Percentiles rank a stretch among this genome's conserved stretches.
These are phyloP conservation scores for Drosera capensis DNA, from an alignment of 148 eudicot genomes.

Conservation along the genomic window DNA sequence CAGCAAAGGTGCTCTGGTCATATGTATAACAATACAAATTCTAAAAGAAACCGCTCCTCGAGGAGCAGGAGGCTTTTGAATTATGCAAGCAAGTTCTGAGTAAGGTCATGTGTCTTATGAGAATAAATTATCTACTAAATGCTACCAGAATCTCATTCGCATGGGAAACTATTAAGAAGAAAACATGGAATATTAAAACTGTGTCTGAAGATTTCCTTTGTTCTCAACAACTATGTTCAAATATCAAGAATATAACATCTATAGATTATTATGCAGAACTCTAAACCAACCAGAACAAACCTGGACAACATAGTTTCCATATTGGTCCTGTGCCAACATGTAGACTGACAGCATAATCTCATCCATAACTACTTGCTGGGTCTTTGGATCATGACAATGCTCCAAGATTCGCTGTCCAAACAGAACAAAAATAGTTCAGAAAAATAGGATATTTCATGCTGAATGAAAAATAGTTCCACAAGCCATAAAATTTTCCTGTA, in stretches of 20 bases:
- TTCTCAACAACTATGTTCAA: background rate
- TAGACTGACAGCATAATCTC: slow-evolving; percentile 60
- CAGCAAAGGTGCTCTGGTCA: too few species aligned
- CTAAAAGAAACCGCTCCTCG: too few species aligned
- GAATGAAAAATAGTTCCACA: background rate
- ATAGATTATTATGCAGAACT: background rate
- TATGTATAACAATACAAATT: too few species aligned
- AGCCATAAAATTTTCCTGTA: too few species aligned
- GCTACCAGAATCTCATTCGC: too few species aligned
- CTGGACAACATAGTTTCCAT: slow-evolving; percentile 84
- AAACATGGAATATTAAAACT: too few species aligned
- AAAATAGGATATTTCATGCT: background rate
- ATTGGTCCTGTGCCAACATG: slow-evolving; percentile 75
- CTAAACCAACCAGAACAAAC: slow-evolving; percentile 16
- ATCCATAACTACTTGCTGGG: slow-evolving; percentile 65
- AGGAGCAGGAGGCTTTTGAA: too few species aligned
- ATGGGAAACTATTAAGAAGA: too few species aligned
- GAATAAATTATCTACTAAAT: too few species aligned
- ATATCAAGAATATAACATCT: background rate
- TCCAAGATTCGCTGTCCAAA: slow-evolving; percentile 73
- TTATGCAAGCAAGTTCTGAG: too few species aligned
- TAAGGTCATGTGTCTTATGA: too few species aligned
- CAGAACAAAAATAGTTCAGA: slow-evolving; percentile 5
- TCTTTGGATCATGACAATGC: slow-evolving; percentile 58
- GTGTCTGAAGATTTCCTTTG: background rate